phyloP scores from a whole-genome alignment of 2,329 filamentous ascomycete species.

The Nigrospora osmanthi region DNA sequence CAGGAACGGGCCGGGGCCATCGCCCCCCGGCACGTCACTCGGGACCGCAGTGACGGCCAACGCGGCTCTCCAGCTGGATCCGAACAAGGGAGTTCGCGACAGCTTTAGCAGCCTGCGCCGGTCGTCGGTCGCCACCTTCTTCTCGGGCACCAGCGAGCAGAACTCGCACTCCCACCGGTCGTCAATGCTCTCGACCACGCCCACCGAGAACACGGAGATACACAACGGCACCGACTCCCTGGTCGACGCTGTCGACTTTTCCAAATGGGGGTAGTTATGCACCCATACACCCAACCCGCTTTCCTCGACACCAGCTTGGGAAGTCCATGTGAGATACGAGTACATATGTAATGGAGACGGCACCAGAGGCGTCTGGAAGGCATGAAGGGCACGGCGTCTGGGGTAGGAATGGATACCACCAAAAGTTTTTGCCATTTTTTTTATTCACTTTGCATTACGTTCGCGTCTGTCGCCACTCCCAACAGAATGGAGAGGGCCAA shows the following conservation, averaged over 20 bases:
- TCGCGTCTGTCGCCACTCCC: no score
- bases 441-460: neutral
- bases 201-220: slow-evolving; percentile 47
- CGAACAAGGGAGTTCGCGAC: slow-evolving; percentile 44
- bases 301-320: no score
- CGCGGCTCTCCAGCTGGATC: slow-evolving; percentile 21
- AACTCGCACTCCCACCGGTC: slow-evolving; percentile 45
- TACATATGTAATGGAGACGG: no score
- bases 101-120: slow-evolving; percentile 53
- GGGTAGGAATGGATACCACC: slow-evolving; percentile 27
- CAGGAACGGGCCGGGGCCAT: slow-evolving; percentile 14
- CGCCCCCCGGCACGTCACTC: slow-evolving; percentile 22
- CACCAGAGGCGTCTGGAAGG: no score
- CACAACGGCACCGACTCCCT: slow-evolving; percentile 26
- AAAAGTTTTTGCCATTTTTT: slow-evolving; percentile 23
- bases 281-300: no score
- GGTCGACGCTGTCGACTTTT: slow-evolving; percentile 41
- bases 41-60: slow-evolving; percentile 21
- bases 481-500: no score
- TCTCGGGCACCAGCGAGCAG: slow-evolving; percentile 48
- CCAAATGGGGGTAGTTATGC: slow-evolving; percentile 33
- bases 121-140: slow-evolving; percentile 59
- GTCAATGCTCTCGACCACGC: slow-evolving; percentile 46
- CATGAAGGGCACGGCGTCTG: slow-evolving; percentile 19
- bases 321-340: no score